Percentiles rank a stretch among this genome's conserved stretches.
Conservation (phyloP, 1,139 yeast species). For the Zygosaccharomyces sapae region DNA sequence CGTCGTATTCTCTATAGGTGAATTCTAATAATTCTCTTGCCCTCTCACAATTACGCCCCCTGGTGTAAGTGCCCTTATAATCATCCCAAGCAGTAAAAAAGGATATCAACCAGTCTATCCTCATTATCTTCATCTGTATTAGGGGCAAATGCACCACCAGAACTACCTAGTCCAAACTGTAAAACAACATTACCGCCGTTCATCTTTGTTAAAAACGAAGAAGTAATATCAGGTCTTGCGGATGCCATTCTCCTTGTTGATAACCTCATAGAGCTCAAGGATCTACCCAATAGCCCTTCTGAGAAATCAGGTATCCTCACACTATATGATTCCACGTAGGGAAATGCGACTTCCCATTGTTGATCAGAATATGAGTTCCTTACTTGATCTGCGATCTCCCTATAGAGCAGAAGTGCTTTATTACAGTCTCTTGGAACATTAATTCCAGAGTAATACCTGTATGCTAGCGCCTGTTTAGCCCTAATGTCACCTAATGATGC, state of each 20-base stretch:
- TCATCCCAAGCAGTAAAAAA: conserved; percentile 46
- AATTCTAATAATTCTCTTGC: conserved; percentile 41
- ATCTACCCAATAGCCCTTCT: conserved; percentile 44
- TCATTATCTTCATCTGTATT: conserved; percentile 44
- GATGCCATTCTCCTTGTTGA: conserved; percentile 26
- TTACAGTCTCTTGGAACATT: conserved; percentile 54
- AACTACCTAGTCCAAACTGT: conserved; percentile 23
- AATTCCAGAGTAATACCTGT: conserved; percentile 58
- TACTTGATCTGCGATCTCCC: conserved; percentile 49
- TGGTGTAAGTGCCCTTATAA: conserved; percentile 52
- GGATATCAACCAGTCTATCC: conserved; percentile 42
- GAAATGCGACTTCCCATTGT: conserved; percentile 42
- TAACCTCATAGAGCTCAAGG: conserved; percentile 19
- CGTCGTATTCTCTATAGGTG: conserved; percentile 25
- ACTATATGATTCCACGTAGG: conserved; percentile 43
- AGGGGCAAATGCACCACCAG: conserved; percentile 37
- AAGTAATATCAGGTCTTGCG: conserved; percentile 31
- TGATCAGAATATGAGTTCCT: conserved; percentile 37
- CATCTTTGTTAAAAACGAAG: conserved; percentile 30
- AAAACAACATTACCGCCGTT: conserved; percentile 27
- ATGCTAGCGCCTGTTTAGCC: conserved; percentile 73
- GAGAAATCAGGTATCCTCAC: conserved; percentile 58
- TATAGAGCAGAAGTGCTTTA: conserved; percentile 57
- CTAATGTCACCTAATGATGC: conserved; percentile 62
- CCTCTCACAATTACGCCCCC: conserved; percentile 41